Conservation (phyloP, 495 filamentous ascomycete species). For the Penicillium egyptiacum region DNA sequence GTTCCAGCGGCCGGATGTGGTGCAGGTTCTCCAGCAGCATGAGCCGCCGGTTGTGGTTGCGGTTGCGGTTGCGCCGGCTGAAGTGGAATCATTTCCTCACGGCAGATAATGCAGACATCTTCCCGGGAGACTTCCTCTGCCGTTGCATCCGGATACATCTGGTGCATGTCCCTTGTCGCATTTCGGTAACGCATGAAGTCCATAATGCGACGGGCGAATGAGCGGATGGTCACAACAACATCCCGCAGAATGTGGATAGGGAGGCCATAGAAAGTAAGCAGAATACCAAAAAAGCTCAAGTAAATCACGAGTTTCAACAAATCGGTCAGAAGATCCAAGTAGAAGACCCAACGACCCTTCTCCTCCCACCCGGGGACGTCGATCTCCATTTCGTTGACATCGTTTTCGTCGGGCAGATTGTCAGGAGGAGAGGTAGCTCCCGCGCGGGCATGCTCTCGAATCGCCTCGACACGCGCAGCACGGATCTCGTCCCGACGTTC, state of each 20-base stretch:
- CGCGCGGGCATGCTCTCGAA: conserved; percentile 40
- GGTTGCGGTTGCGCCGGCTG: conserved; percentile 34
- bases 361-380: conserved; percentile 96
- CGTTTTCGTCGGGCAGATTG: conserved; percentile 63
- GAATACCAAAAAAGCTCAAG: conserved; percentile 85
- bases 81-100: conserved; percentile 90
- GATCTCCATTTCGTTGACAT: conserved; percentile 88
- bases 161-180: conserved; percentile 88
- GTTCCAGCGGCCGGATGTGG: conserved; percentile 13
- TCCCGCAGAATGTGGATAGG: conserved; percentile 97
- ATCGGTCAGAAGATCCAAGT: conserved; percentile 84
- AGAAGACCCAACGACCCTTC: conserved; percentile 91
- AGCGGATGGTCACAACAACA: conserved; percentile 87
- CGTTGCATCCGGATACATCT: conserved; percentile 87
- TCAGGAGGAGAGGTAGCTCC: conserved; percentile 32
- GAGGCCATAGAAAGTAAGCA: conserved; percentile 89
- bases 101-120: conserved; percentile 95
- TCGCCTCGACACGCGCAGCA: conserved; percentile 57
- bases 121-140: conserved; percentile 80
- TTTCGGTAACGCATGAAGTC: conserved; percentile 87
- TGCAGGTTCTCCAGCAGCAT: conserved; percentile 37
- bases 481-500: conserved; percentile 66
- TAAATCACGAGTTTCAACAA: conserved; percentile 89
- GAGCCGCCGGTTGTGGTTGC: conserved; percentile 27
- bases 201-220: conserved; percentile 81